Base-by-base conservation (phyloP, 129 eudicot genomes). In the Artemisia argyi region DNA sequence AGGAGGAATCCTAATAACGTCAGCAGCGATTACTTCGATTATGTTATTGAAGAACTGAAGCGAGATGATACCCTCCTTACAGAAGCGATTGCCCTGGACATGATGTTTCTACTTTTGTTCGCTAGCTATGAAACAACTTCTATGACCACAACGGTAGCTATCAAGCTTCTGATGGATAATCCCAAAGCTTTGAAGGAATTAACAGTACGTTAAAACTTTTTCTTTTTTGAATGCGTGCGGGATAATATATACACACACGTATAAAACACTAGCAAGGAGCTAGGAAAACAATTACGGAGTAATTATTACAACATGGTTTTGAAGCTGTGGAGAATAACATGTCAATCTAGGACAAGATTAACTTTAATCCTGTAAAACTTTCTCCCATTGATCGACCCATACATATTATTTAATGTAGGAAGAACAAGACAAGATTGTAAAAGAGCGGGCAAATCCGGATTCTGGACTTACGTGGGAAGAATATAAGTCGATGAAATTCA, bases 111-210 rank as follows among this genome's bases (percentile, higher is more conserved):
- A 66, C 85, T 91, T 24, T 86, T 91, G 67, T 91, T 88, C 61
- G 97, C 89, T 51, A 91, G 92, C 88, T 88, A 72, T 69, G 95
- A 88, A 74, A 85, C 97, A 22, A 91, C 92, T 61, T 81, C 90
- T 7, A 63, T 80, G 66, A 89, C 92, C 14, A 50, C 85, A 65
- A 80, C 87, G 32, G 77, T 85, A 47, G 93, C 94, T 46, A 79
- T 72, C 6, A 90, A 87, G 69, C 74, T 76, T 67, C 88, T 90
- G 11, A 10, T 58, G 5, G 91, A 90, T 11, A 69, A 83, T 55
- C 96, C 91, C 51, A 49, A 53, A 58, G 96, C 80, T 32, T 80
- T 90, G 68, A 86, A 83, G 76, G 76, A 68, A 71, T 57, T 87
- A 70, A 85, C 78, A 28, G 97, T 90, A 20, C 22, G 22, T 20